phyloP scores from a whole-genome alignment of 495 filamentous ascomycete genomes.

The Aspergillus panamensis region DNA sequence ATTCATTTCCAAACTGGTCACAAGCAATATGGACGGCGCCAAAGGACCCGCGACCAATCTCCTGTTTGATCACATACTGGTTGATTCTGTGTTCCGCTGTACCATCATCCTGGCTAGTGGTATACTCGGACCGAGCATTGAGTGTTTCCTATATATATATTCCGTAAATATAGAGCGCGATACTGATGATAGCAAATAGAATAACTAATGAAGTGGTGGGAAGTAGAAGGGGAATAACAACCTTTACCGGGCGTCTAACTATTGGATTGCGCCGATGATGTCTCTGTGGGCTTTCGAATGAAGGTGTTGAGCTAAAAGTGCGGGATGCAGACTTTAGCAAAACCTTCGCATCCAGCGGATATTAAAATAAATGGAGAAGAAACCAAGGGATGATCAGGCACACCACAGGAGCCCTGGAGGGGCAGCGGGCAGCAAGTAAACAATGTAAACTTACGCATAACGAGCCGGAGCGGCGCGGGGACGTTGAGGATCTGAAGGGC shows the following conservation, averaged over 20 bases:
- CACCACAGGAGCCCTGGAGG: not conserved
- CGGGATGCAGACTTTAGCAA: not conserved
- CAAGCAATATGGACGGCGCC: constrained; percentile 89
- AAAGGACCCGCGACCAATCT: constrained; percentile 94
- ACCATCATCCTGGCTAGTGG: constrained; percentile 79
- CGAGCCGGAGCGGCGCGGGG: constrained; percentile 19
- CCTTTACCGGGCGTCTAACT: constrained; percentile 68
- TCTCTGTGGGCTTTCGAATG: constrained; percentile 64
- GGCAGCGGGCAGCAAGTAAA: constrained; percentile 7
- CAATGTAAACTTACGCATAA: constrained; percentile 38
- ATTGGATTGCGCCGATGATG: constrained; percentile 74
- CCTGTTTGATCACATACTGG: constrained; percentile 90
- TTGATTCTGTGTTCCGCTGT: constrained; percentile 78
- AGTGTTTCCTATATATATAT: constrained; percentile 68
- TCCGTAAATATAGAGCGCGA: too few species aligned
- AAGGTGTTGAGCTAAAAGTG: constrained; percentile 44
- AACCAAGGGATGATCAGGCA: not conserved
- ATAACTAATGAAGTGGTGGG: not conserved
- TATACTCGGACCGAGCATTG: constrained; percentile 83
- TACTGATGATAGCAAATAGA: not conserved
- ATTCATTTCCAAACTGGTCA: constrained; percentile 91
- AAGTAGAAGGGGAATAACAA: constrained; percentile 24
- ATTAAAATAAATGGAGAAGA: not conserved
- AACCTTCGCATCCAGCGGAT: not conserved
- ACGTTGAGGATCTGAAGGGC: constrained; percentile 17